Conservation (phyloP, 441 rosid species). For the Mallotus repandus region DNA sequence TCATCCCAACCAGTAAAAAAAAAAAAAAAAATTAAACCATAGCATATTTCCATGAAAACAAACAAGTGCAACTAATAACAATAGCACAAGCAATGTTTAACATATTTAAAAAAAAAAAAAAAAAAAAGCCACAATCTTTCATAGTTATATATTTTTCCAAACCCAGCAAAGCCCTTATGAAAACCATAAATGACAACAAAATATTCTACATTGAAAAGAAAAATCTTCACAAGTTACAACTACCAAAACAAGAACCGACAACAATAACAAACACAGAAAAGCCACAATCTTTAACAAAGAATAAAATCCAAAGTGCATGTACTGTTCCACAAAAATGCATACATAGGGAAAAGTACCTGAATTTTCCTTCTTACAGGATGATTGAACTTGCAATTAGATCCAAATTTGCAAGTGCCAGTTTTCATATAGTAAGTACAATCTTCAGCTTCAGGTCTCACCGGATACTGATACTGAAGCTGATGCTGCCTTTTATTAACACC, state of each 20-base stretch:
- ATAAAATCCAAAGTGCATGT: background rate
- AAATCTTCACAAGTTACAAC: too few species aligned
- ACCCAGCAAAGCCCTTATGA: background rate
- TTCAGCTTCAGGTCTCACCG: conserved; percentile 75
- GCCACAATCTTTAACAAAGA: background rate
- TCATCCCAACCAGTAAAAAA: background rate
- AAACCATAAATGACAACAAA: too few species aligned
- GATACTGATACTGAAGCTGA: conserved; percentile 31
- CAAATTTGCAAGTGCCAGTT: conserved; percentile 76
- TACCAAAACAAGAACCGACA: background rate
- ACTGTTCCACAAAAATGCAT: background rate
- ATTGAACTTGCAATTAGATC: conserved; percentile 78
- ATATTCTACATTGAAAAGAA: too few species aligned
- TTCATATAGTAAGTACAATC: conserved; percentile 79
- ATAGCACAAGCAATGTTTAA: conserved; percentile 4
- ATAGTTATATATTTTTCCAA: background rate
- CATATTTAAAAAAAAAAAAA: background rate
- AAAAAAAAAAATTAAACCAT: conserved; percentile 11
- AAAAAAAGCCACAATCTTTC: background rate
- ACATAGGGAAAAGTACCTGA: conserved; percentile 39
- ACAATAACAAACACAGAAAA: background rate
- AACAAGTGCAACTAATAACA: background rate
- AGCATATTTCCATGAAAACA: conserved; percentile 6
- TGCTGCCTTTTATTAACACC: conserved; percentile 19
- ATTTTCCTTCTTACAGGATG: conserved; percentile 60